Conservation (phyloP, 768 basidiomycete genomes). For the Leccinum disarticulatum region DNA sequence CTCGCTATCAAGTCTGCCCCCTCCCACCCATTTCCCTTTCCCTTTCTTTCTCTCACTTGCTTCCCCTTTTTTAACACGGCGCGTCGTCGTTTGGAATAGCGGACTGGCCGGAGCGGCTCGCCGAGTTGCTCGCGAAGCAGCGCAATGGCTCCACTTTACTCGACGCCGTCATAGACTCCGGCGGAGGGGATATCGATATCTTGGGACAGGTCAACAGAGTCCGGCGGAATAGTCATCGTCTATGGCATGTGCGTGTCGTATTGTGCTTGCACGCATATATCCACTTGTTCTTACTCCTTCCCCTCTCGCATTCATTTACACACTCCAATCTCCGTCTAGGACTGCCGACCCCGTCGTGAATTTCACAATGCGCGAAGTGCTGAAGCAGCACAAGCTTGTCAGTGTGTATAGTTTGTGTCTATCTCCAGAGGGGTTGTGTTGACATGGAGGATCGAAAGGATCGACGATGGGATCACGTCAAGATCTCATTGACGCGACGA, state of each 20-base stretch:
- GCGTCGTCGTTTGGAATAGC: conserved; percentile 31
- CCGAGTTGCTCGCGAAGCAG: conserved; percentile 37
- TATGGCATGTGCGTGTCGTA: no score
- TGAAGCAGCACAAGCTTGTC: conserved; percentile 71
- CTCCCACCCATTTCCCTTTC: background rate
- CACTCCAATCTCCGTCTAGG: conserved; percentile 5
- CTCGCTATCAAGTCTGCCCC: no score
- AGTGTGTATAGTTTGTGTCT: conserved; percentile 42
- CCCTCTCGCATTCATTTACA: conserved; percentile 3
- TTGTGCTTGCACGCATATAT: background rate
- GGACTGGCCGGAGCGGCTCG: conserved; percentile 54
- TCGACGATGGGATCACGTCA: conserved; percentile 81
- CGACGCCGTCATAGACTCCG: conserved; percentile 68
- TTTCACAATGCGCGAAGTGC: conserved; percentile 77
- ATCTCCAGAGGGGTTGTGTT: conserved; percentile 6
- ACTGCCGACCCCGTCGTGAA: conserved; percentile 43
- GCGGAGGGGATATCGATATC: conserved; percentile 69
- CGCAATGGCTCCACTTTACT: conserved; percentile 33
- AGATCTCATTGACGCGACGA: conserved; percentile 71
- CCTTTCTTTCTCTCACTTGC: background rate
- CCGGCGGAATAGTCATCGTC: conserved; percentile 59
- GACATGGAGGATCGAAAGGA: conserved; percentile 42
- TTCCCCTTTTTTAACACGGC: background rate
- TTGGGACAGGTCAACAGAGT: conserved; percentile 46
- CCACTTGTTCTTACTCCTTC: background rate